Conservation (phyloP, 352 stramenopile genomes). For the Blastocystis sp. region DNA sequence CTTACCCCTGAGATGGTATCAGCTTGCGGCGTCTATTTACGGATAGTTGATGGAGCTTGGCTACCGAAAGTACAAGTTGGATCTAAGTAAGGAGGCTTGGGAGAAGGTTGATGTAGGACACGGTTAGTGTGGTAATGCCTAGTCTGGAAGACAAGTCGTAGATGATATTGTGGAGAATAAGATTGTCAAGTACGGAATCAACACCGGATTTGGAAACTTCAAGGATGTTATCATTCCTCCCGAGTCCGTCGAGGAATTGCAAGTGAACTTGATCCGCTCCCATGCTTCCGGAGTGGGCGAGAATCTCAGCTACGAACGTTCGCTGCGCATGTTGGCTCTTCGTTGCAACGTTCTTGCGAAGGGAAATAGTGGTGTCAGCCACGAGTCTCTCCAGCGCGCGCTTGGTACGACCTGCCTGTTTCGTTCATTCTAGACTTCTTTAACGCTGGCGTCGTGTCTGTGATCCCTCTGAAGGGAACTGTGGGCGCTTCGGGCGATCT, state of each 20-base stretch:
- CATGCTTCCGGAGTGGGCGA: slow-evolving; percentile 70
- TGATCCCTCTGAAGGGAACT: slow-evolving; percentile 75
- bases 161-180: slow-evolving; percentile 77
- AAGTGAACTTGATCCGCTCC: slow-evolving; percentile 70
- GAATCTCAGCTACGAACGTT: slow-evolving; percentile 71
- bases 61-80: slow-evolving; percentile 69
- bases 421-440: slow-evolving; percentile 69
- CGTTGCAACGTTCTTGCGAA: slow-evolving; percentile 80
- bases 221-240: slow-evolving; percentile 78
- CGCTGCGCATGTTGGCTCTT: slow-evolving; percentile 76
- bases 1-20: slow-evolving; percentile 42
- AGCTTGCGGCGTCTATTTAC: not conserved
- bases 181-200: slow-evolving; percentile 80
- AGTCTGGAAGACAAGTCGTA: slow-evolving; percentile 70
- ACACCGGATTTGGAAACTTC: slow-evolving; percentile 82
- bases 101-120: slow-evolving; percentile 69
- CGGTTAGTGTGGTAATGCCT: not conserved
- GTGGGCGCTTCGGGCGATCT: slow-evolving; percentile 79
- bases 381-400: slow-evolving; percentile 70
- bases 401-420: not conserved
- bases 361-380: slow-evolving; percentile 75
- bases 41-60: slow-evolving; percentile 70
- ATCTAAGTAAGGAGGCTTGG: slow-evolving; percentile 71
- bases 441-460: slow-evolving; percentile 76
- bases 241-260: slow-evolving; percentile 75